These are phyloP conservation scores for Cryptosporidium meleagridis DNA, from an alignment of 169 alveolate species.

Conservation along the genomic window DNA sequence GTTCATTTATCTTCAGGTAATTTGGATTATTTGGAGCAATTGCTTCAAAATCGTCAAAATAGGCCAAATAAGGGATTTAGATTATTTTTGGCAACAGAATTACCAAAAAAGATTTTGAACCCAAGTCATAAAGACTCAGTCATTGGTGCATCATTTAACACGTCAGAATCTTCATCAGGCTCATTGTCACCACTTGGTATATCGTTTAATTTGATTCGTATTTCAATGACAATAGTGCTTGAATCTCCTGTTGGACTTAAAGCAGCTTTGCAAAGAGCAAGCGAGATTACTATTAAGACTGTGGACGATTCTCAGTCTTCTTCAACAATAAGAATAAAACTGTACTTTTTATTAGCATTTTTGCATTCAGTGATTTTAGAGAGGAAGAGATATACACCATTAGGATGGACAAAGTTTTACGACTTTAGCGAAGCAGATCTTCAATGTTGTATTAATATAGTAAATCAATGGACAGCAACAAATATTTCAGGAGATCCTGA, in stretches of 20 bases:
- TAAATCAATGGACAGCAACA: conserved; percentile 44
- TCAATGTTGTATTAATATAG: conserved; percentile 74
- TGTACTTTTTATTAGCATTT: conserved; percentile 94
- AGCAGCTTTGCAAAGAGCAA: conserved; percentile 89
- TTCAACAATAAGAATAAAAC: conserved; percentile 14
- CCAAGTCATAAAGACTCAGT: conserved; percentile 14
- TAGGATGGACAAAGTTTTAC: conserved; percentile 97
- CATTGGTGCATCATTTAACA: conserved; percentile 5
- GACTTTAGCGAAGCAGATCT: conserved; percentile 98
- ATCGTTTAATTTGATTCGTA: conserved; percentile 93
- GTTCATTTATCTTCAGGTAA: conserved; percentile 96
- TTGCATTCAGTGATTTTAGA: conserved; percentile 97
- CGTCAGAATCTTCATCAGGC: not conserved
- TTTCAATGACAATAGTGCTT: conserved; percentile 93
- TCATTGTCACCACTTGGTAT: conserved; percentile 47
- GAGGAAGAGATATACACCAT: conserved; percentile 95
- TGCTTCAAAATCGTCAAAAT: conserved; percentile 85
- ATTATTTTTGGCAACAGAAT: conserved; percentile 97
- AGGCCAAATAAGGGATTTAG: conserved; percentile 90
- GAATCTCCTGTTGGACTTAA: conserved; percentile 98
- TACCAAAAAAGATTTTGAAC: conserved; percentile 87
- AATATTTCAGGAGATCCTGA: conserved; percentile 89
- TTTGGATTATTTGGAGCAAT: conserved; percentile 95
- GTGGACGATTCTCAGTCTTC: conserved; percentile 74
- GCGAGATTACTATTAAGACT: conserved; percentile 85